Evolutionary conservation across 2,329 filamentous ascomycete species (phyloP), one percentile per base, ranked within the genome.

Genomic region (Elsinoe arachidis): DNA sequence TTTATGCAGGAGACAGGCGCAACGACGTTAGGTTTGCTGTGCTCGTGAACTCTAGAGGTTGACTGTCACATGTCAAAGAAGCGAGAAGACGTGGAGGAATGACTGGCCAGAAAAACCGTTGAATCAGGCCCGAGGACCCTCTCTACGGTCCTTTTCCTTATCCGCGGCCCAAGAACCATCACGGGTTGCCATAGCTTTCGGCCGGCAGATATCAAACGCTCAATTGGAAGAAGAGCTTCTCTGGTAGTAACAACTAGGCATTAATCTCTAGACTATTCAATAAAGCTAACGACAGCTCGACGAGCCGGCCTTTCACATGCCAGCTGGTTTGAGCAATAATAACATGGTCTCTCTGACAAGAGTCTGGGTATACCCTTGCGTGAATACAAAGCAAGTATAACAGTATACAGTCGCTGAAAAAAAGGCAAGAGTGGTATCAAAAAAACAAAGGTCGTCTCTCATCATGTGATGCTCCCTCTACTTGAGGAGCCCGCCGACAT

Each of bases 31-130:
- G n/a, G 17, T 53, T 38, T 53, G 49, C 33, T 35, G 49, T 38
- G 49, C 34, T 10, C 49, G 33, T 44, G 30, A 30, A 53, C 49
- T 33, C 26, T n/a, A 7, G n/a, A n/a, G 26, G 33, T 14, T 17
- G 49, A 11, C 49, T 39, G n/a, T 53, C 49, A 53, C 49, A 53
- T 53, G 49, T 53, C 47, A 52, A 52, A 52, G 30, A 34, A 34
- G 30, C 10, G 33, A 34, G 34, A 14, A 38, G 26, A 23, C 33
- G 49, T 53, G 49, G 23, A 37, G 37, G 30, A 53, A 53, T 21
- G 49, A 53, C 23, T 53, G 49, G 49, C 23, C 49, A 38, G 15
- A 9, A 53, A 53, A 44, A 53, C n/a, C 49, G 49, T 53, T 53
- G 49, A 38, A 53, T 53, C 14, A 17, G 14, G n/a, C n/a, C n/a